Conservation (phyloP, 352 stramenopile genomes). For the Phytophthora constricta region DNA sequence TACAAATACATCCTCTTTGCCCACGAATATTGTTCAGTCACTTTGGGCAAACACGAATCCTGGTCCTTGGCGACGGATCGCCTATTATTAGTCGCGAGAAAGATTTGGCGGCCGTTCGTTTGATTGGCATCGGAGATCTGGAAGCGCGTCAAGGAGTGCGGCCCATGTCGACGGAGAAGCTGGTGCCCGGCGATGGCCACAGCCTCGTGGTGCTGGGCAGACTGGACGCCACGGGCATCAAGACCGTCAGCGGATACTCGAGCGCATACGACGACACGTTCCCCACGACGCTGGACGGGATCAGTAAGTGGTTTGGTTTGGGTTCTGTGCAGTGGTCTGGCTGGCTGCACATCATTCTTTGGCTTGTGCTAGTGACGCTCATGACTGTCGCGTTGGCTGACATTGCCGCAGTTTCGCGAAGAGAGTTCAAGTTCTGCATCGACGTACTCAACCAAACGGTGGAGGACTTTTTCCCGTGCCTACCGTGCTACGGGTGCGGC, state of each 20-base stretch:
- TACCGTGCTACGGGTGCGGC: slow-evolving; percentile 71
- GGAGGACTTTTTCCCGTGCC: slow-evolving; percentile 76
- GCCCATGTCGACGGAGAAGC: slow-evolving; percentile 69
- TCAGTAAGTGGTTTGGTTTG: slow-evolving; percentile 70
- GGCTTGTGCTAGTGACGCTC: background rate
- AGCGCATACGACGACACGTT: slow-evolving; percentile 66
- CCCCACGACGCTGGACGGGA: slow-evolving; percentile 63
- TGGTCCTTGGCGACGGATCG: background rate
- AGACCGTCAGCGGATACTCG: slow-evolving; percentile 62
- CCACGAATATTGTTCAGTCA: no score
- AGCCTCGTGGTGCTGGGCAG: slow-evolving; percentile 62
- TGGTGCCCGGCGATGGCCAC: slow-evolving; percentile 55
- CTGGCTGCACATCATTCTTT: background rate
- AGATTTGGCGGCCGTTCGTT: slow-evolving; percentile 21
- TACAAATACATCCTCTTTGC: no score
- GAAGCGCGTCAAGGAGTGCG: slow-evolving; percentile 17
- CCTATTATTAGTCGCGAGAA: slow-evolving; percentile 32
- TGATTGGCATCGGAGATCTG: slow-evolving; percentile 19
- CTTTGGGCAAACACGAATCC: no score
- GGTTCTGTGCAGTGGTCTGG: no score
- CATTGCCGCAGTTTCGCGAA: slow-evolving; percentile 55
- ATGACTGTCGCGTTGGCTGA: slow-evolving; percentile 1
- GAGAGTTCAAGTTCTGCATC: slow-evolving; percentile 82
- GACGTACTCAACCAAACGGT: slow-evolving; percentile 78
- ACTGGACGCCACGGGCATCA: slow-evolving; percentile 50